Evolutionary conservation across 148 eudicot genomes (phyloP).

Genomic region (Rhododendron ovatum): DNA sequence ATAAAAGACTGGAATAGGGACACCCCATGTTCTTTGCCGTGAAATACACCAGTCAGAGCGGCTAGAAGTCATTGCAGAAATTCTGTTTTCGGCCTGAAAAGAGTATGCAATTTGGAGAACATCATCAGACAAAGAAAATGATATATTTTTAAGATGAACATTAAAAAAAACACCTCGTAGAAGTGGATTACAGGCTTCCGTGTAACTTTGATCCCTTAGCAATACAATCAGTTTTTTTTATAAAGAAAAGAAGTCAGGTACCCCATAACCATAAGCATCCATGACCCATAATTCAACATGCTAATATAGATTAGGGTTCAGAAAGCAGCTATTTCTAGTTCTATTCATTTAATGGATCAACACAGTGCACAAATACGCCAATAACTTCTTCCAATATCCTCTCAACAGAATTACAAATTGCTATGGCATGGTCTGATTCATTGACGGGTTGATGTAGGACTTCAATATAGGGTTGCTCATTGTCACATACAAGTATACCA

Average conservation of each 20-base stretch:
- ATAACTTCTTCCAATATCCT: neutral
- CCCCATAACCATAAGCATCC: neutral
- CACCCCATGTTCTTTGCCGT: conserved; percentile 97
- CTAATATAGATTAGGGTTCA: neutral
- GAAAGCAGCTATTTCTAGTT: conserved; percentile 2
- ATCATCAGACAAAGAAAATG: neutral
- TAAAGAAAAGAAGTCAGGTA: neutral
- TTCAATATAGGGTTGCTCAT: neutral
- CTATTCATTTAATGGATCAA: neutral
- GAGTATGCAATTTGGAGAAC: neutral
- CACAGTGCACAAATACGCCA: neutral
- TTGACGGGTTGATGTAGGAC: neutral
- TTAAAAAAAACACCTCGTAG: neutral
- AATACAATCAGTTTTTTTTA: neutral
- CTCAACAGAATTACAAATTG: neutral
- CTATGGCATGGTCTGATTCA: neutral
- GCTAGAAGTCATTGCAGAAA: conserved; percentile 80
- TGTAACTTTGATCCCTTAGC: neutral
- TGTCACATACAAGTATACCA: neutral
- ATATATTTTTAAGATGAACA: neutral
- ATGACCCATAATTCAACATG: neutral
- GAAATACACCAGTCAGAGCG: conserved; percentile 99
- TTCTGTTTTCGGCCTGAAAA: conserved; percentile 77
- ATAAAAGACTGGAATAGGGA: conserved; percentile 97
- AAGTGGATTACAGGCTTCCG: neutral